Evolutionary conservation across 805 yeast species (phyloP).

Genomic region (Candida stauntonica): DNA sequence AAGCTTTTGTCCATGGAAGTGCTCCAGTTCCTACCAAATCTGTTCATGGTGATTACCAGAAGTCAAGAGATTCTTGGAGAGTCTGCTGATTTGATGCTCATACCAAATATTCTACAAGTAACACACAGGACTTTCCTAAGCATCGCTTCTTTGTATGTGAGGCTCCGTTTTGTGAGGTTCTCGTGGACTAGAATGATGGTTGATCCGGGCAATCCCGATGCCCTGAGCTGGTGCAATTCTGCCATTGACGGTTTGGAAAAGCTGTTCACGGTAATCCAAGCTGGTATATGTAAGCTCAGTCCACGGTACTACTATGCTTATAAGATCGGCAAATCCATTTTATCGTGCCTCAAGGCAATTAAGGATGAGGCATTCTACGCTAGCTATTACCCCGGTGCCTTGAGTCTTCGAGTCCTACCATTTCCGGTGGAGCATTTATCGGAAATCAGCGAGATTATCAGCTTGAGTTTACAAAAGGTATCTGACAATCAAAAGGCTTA

Average conservation of each 20-base stretch:
- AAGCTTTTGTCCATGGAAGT: slow-evolving; percentile 5
- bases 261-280: slow-evolving; percentile 1
- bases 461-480: slow-evolving; percentile 1
- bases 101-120: slow-evolving; percentile 3
- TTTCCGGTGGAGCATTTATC: not conserved
- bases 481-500: not conserved
- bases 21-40: slow-evolving; percentile 7
- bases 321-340: slow-evolving; percentile 6
- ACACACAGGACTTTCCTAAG: slow-evolving; percentile 5
- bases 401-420: slow-evolving; percentile 4
- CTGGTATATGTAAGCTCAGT: slow-evolving; percentile 2
- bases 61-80: slow-evolving; percentile 3
- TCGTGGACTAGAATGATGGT: slow-evolving; percentile 2
- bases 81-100: slow-evolving; percentile 1
- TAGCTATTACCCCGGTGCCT: slow-evolving; percentile 11
- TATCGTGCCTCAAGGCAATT: slow-evolving; percentile 1
- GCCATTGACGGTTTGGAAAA: slow-evolving; percentile 4
- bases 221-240: not conserved
- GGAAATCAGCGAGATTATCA: slow-evolving; percentile 3
- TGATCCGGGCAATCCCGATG: not conserved
- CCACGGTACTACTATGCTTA: slow-evolving; percentile 11
- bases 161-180: slow-evolving; percentile 7
- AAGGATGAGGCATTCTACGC: slow-evolving; percentile 5
- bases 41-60: slow-evolving; percentile 2
- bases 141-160: slow-evolving; percentile 5